Evolutionary conservation across 345 rosid genomes (phyloP).

Genomic region (Syzygium aqueum): DNA sequence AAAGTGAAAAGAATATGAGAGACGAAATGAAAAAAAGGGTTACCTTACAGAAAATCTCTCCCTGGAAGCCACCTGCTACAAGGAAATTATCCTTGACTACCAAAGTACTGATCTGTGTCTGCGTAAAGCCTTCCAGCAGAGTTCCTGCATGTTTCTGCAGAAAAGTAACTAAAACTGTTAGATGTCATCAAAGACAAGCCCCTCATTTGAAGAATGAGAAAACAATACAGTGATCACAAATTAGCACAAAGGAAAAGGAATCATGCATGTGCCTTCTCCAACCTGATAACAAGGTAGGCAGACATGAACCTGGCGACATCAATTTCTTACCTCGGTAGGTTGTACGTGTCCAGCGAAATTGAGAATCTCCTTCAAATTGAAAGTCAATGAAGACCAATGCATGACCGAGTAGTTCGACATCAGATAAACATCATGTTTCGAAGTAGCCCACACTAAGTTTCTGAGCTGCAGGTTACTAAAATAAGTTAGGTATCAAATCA

Average conservation of each 20-base stretch:
- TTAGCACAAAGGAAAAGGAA: not conserved
- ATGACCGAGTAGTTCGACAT: constrained; percentile 16
- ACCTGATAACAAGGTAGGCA: not conserved
- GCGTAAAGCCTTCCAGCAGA: constrained; percentile 45
- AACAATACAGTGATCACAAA: not conserved
- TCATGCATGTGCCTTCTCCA: not conserved
- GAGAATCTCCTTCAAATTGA: not conserved
- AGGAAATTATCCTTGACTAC: constrained; percentile 40
- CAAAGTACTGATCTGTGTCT: constrained; percentile 52
- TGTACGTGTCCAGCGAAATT: constrained; percentile 18
- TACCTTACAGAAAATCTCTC: constrained; percentile 60
- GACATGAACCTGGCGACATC: not conserved
- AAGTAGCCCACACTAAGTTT: constrained; percentile 22
- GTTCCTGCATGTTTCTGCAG: constrained; percentile 44
- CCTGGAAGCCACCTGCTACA: constrained; percentile 60
- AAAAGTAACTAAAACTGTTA: not conserved
- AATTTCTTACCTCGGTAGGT: constrained; percentile 10
- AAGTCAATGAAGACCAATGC: constrained; percentile 15
- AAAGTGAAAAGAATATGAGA: not conserved
- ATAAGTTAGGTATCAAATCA: not conserved
- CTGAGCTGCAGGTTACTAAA: constrained; percentile 10
- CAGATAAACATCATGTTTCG: constrained; percentile 27
- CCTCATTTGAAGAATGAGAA: not conserved
- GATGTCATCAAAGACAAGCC: not conserved
- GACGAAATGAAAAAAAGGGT: not conserved